phyloP scores from a whole-genome alignment of 1,284 basidiomycete species.

The Heterobasidion occidentale region DNA sequence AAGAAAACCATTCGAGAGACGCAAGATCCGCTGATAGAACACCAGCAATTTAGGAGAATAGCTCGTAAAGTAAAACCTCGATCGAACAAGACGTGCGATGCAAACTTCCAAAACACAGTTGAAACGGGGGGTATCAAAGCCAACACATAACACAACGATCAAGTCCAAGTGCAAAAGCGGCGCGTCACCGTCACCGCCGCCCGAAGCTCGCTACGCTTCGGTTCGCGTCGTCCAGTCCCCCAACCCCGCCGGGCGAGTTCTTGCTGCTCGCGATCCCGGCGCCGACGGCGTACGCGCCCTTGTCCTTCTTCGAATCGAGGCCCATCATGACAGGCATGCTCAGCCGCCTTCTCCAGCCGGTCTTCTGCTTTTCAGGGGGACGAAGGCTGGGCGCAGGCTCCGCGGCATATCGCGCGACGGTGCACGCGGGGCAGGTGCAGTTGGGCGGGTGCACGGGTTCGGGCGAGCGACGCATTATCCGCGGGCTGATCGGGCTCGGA shows the following conservation, averaged over 20 bases:
- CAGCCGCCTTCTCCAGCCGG: constrained; percentile 67
- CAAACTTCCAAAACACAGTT: too few relatives aligned
- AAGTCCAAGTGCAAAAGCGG: neutral
- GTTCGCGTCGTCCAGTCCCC: constrained; percentile 8
- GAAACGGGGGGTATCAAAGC: too few relatives aligned
- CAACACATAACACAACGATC: neutral
- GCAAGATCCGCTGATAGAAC: too few relatives aligned
- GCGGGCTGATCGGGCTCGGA: constrained; percentile 13
- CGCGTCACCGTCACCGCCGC: constrained; percentile 2
- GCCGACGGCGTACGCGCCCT: constrained; percentile 12
- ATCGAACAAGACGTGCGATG: too few relatives aligned
- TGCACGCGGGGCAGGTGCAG: constrained; percentile 14
- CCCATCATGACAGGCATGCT: constrained; percentile 66
- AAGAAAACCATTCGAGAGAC: too few relatives aligned
- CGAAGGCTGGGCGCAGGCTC: constrained; percentile 21
- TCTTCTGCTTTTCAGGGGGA: constrained; percentile 40
- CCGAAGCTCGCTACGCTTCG: constrained; percentile 10
- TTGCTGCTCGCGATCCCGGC: constrained; percentile 15
- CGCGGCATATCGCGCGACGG: constrained; percentile 18
- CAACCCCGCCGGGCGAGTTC: constrained; percentile 1
- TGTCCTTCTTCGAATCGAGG: constrained; percentile 26
- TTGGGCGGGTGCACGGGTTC: constrained; percentile 2
- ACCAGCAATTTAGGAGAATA: too few relatives aligned
- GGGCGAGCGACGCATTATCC: neutral
- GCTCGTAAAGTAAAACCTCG: too few relatives aligned